A percentile compares a stretch with the other conserved stretches of the same genome.
Conservation (phyloP, 225 moss, liverwort and hornwort genomes). For the Sphagnum tenellum region DNA sequence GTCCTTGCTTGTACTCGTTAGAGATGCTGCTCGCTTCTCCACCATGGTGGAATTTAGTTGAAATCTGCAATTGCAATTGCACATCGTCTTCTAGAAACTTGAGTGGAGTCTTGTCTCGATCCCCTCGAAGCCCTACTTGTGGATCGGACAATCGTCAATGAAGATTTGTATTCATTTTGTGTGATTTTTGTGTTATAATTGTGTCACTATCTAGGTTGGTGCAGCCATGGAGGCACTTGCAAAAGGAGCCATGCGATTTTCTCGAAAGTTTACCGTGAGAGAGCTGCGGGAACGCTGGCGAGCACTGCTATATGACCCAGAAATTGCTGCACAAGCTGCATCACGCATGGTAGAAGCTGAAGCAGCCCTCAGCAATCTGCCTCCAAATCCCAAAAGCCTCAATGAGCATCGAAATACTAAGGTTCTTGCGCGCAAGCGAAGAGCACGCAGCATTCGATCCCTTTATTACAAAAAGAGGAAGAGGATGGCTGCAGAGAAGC, state of each 20-base stretch:
- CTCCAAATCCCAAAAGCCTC: conserved; percentile 31
- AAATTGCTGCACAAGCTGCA: conserved; percentile 73
- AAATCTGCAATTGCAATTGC: no score
- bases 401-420: conserved; percentile 35
- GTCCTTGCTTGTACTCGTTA: no score
- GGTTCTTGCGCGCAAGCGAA: conserved; percentile 59
- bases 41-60: no score
- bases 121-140: no score
- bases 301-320: conserved; percentile 85
- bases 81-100: no score
- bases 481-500: conserved; percentile 36
- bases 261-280: conserved; percentile 71
- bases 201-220: conserved; percentile 54
- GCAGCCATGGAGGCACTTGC: conserved; percentile 97
- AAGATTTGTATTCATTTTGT: no score
- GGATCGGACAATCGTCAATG: no score
- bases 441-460: conserved; percentile 72
- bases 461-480: conserved; percentile 74
- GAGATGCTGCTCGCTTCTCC: no score
- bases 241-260: conserved; percentile 93
- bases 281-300: conserved; percentile 98
- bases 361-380: conserved; percentile 38
- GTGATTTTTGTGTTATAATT: no score
- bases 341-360: conserved; percentile 83
- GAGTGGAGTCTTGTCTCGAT: no score